phyloP scores from a whole-genome alignment of 208 protist genomes.

The Trypanosoma caninum region DNA sequence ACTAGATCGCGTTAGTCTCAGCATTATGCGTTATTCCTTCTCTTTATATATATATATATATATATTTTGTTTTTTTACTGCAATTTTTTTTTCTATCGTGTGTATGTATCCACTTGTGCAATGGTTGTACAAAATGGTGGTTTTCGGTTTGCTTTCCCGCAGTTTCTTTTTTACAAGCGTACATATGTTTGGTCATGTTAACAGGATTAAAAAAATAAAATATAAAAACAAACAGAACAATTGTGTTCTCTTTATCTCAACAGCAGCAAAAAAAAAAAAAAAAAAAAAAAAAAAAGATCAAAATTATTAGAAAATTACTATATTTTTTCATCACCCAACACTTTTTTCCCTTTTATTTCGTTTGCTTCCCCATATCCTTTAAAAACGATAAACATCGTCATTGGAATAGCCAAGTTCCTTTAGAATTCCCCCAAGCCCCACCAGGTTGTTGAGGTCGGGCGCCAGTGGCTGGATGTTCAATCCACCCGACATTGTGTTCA shows the following conservation, averaged over 20 bases:
- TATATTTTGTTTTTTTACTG: not conserved
- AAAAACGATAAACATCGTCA: slow-evolving; percentile 87
- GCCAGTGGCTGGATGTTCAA: slow-evolving; percentile 78
- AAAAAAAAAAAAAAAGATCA: not conserved
- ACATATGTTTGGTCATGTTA: no score
- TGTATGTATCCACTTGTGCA: no score
- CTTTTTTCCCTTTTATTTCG: not conserved
- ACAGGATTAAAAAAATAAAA: no score
- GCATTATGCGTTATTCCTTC: slow-evolving; percentile 33
- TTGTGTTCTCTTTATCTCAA: no score
- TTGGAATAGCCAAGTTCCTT: slow-evolving; percentile 81
- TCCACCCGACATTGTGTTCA: slow-evolving; percentile 74
- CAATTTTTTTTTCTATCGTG: no score
- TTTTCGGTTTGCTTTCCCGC: no score
- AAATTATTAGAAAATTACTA: not conserved
- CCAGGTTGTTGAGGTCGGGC: slow-evolving; percentile 84
- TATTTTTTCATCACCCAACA: not conserved
- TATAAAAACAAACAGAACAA: no score
- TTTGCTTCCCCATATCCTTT: not conserved
- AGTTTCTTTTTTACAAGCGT: no score
- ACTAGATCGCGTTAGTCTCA: slow-evolving; percentile 51
- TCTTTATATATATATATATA: slow-evolving; percentile 1
- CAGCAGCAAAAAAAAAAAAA: not conserved
- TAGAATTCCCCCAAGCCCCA: slow-evolving; percentile 70
- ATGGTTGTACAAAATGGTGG: no score